These are phyloP conservation scores for Epichloe elymi DNA, from an alignment of 2,329 filamentous ascomycete genomes.

Conservation along the genomic window DNA sequence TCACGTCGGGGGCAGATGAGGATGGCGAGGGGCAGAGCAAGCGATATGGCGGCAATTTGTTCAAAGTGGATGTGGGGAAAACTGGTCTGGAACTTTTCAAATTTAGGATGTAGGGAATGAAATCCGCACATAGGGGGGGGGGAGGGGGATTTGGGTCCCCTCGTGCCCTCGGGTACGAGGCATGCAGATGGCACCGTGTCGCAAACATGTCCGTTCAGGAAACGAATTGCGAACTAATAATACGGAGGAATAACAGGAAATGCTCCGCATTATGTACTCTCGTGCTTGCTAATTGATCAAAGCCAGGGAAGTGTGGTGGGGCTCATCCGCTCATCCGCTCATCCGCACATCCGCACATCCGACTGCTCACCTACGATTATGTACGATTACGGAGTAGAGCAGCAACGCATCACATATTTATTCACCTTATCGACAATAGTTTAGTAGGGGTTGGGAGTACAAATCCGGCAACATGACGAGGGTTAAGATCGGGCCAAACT, in stretches of 20 bases:
- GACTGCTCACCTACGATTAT: too few species aligned
- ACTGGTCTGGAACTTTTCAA: conserved; percentile 49
- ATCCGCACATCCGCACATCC: too few species aligned
- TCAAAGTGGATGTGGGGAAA: conserved; percentile 64
- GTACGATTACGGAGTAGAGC: too few species aligned
- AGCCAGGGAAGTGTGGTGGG: not conserved
- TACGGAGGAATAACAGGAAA: too few species aligned
- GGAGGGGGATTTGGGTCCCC: too few species aligned
- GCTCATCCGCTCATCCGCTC: not conserved
- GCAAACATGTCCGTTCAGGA: not conserved
- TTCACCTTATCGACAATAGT: too few species aligned
- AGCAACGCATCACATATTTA: too few species aligned
- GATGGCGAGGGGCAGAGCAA: conserved; percentile 47
- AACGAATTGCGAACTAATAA: not conserved
- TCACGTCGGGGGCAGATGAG: conserved; percentile 63
- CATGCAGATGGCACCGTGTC: not conserved
- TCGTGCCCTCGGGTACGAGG: too few species aligned
- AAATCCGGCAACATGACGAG: too few species aligned
- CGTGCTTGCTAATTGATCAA: not conserved
- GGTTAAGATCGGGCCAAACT: not conserved
- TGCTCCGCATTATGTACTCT: not conserved
- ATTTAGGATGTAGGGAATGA: conserved; percentile 40
- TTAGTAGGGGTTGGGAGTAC: too few species aligned
- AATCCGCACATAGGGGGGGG: too few species aligned
- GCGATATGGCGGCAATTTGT: conserved; percentile 56